Percentiles rank a stretch among this genome's conserved stretches.
Conservation (phyloP, 257 asterid species). For the Solanum boliviense region DNA sequence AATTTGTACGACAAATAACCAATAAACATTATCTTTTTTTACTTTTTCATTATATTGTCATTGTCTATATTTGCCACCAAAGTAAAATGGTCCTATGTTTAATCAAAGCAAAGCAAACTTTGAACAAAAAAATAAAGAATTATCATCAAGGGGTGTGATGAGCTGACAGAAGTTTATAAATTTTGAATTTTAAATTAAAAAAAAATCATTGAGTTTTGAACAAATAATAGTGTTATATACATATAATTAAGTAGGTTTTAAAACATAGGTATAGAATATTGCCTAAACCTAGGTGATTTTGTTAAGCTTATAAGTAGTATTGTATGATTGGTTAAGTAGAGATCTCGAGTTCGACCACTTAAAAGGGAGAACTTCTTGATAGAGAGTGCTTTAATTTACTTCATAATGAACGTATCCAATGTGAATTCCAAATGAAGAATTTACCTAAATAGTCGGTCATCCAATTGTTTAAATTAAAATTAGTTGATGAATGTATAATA, state of each 20-base stretch:
- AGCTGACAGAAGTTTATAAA: background rate
- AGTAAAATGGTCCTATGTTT: background rate
- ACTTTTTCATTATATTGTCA: background rate
- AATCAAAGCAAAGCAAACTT: background rate
- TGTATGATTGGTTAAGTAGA: background rate
- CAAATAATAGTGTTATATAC: background rate
- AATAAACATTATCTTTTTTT: background rate
- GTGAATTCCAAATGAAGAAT: background rate
- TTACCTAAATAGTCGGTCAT: background rate
- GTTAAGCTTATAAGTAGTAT: background rate
- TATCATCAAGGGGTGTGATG: background rate
- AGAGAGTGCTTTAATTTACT: background rate
- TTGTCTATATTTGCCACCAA: background rate
- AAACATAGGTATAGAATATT: background rate
- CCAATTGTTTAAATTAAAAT: no score
- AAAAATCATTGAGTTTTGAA: background rate
- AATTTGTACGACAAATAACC: background rate
- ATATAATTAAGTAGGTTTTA: background rate
- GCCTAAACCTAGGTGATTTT: background rate
- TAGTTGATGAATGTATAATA: background rate
- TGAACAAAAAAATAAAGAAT: background rate
- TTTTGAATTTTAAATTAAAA: background rate
- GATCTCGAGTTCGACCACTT: background rate
- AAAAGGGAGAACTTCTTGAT: background rate
- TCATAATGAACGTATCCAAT: no score